Base-by-base conservation (phyloP, 306 rosid species). In the Psophocarpus tetragonolobus region DNA sequence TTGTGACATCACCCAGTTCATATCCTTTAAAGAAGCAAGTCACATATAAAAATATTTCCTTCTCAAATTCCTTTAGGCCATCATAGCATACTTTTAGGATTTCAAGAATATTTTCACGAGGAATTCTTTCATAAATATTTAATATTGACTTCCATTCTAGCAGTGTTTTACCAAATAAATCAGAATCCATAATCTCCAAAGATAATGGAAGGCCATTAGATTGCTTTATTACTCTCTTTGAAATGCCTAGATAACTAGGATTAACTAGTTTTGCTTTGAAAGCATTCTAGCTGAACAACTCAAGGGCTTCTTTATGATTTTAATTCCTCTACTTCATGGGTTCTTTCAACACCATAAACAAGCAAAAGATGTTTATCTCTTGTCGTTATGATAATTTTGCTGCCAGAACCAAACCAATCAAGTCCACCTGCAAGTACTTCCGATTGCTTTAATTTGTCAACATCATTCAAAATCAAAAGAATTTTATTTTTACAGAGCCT, bases 21-120 rank as follows among this genome's bases (percentile, higher is more conserved):
- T 44, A 44, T 29, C 80, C 72, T 13, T 75, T 45, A 39, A 75
- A 63, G 63, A 74, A 61, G 17, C 47, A 44, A 74, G 71, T 18
- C 58, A n/a, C n/a, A n/a, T n/a, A n/a, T n/a, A n/a, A n/a, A n/a
- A n/a, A n/a, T n/a, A n/a, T n/a, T n/a, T n/a, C 41, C 42, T 61
- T 61, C 15, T 61, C 45, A 3, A 3, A 3, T 60, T 26, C 42
- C 15, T 27, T 42, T 13, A 60, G 44, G 23, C 61, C 36, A 61
- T 61, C 71, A 44, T 58, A 74, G 32, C 71, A 60, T 36, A 60
- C 58, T 61, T 27, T 69, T 8, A 45, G 42, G 42, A 69, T 69
- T 45, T 26, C 74, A 4, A 44, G 74, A 69, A 69, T 26, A 27
- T 45, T 61, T 26, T 74, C 13, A 42, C 29, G 61, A 27, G 79